Conservation (phyloP, 2,329 filamentous ascomycete genomes). For the Fusarium sarcochroum region DNA sequence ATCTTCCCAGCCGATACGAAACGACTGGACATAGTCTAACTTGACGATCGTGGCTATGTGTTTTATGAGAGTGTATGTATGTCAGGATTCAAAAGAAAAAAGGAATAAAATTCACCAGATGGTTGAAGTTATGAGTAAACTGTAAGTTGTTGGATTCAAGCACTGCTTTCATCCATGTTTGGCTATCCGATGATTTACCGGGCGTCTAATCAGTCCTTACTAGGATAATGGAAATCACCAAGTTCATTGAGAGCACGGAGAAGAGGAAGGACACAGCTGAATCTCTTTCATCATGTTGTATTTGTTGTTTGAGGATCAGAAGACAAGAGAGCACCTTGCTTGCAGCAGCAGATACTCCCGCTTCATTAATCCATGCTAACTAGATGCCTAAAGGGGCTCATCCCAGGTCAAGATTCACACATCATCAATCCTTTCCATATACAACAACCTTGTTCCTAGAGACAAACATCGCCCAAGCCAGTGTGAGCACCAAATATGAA, state of each 20-base stretch:
- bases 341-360: constrained; percentile 2
- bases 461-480: constrained; percentile 7
- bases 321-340: too few relatives aligned
- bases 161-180: neutral
- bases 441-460: constrained; percentile 10
- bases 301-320: neutral
- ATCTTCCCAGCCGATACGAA: constrained; percentile 71
- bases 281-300: neutral
- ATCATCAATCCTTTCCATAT: constrained; percentile 9
- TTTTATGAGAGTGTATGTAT: neutral
- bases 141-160: neutral
- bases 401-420: constrained; percentile 1
- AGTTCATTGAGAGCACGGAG: neutral
- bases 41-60: neutral
- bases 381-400: constrained; percentile 8
- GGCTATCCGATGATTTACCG: constrained; percentile 33
- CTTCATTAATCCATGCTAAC: constrained; percentile 8
- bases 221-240: too few relatives aligned
- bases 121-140: neutral
- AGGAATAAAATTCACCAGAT: neutral
- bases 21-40: constrained; percentile 62
- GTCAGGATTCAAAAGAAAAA: neutral
- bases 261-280: neutral
- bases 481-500: constrained; percentile 10
- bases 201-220: neutral